Evolutionary conservation across 768 basidiomycete genomes (phyloP), one percentile per base, ranked within the genome.

Genomic region (Boletus subcaerulescens): DNA sequence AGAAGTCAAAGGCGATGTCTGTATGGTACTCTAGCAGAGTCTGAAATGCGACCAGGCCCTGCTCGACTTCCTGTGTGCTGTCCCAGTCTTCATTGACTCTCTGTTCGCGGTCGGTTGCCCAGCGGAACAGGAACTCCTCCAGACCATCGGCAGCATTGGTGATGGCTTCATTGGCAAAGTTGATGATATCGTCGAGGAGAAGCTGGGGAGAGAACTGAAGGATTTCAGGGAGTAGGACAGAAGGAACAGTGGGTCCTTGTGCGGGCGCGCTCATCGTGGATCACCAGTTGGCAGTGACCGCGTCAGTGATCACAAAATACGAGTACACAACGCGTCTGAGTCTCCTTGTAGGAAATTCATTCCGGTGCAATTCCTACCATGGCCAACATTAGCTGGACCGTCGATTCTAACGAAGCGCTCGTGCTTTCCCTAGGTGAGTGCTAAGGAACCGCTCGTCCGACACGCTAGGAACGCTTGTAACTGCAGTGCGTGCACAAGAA

Each of bases 1-100:
- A 91, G 65, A 87, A 89, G 68, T 97, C 93, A 56, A 95, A 91
- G 0, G 93, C 93, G 43, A 91, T 80, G 65, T 97, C 93, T 42
- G 90, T 86, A 60, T 94, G 93, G 51, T 84, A 84, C 65, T 94
- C 91, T 14, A 97, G 78, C 42, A 95, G 78, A 0, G 93, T 94
- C 68, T 95, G 91, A 59, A 96, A 91, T 22, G 89, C 80, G 47
- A 91, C 87, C 2, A 93, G 72, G 3, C 92, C 93, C 72, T 91
- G 84, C 60, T 87, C 85, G 20, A 89, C 78, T 56, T 90, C 87
- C 53, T 86, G 81, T 12, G 77, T 84, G 63, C 77, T 80, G 56
- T 84, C 86, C 74, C 80, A 81, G 17, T 79, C 76, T 56, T 69
- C 76, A 47, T 66, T 66, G 36, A 74, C 64, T 40, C 73, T 71